These are phyloP conservation scores for Trametes elegans DNA, from an alignment of 768 basidiomycete genomes.

Conservation along the genomic window DNA sequence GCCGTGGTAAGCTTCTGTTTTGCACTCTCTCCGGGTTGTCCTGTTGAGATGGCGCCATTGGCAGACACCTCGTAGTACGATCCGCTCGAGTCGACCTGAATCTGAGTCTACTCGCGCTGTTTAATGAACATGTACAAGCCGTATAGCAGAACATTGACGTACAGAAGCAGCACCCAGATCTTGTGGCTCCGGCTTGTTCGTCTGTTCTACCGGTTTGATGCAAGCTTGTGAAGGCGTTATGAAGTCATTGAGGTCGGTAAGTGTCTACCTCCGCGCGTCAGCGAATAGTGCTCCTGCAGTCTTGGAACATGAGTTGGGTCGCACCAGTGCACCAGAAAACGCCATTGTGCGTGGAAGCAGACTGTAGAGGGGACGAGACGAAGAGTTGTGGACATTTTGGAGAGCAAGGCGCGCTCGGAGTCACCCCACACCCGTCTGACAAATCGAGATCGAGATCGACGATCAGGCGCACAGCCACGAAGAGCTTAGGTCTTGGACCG, in stretches of 20 bases:
- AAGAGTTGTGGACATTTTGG: constrained; percentile 2
- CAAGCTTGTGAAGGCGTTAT: constrained; percentile 95
- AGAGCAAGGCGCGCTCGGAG: neutral
- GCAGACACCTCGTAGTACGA: constrained; percentile 82
- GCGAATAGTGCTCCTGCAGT: neutral
- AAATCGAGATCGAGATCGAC: constrained; percentile 17
- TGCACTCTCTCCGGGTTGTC: constrained; percentile 10
- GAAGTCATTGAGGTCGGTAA: constrained; percentile 96
- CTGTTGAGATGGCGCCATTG: constrained; percentile 23
- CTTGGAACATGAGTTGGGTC: constrained; percentile 23
- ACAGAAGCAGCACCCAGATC: constrained; percentile 45
- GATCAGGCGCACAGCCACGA: constrained; percentile 11
- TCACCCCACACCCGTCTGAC: constrained; percentile 14
- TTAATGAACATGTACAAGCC: constrained; percentile 8
- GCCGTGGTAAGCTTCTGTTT: constrained; percentile 82
- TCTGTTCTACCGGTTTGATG: constrained; percentile 86
- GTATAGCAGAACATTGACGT: constrained; percentile 14
- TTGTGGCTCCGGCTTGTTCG: constrained; percentile 41
- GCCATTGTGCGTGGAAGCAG: constrained; percentile 49
- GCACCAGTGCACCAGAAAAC: constrained; percentile 83
- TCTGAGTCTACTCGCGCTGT: constrained; percentile 78
- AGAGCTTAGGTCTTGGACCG: neutral
- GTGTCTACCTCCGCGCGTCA: constrained; percentile 49
- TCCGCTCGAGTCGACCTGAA: constrained; percentile 81
- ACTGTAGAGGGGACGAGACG: neutral